These are phyloP conservation scores for Aspergillus caelatus DNA, from an alignment of 2,329 filamentous ascomycete genomes.

Conservation along the genomic window DNA sequence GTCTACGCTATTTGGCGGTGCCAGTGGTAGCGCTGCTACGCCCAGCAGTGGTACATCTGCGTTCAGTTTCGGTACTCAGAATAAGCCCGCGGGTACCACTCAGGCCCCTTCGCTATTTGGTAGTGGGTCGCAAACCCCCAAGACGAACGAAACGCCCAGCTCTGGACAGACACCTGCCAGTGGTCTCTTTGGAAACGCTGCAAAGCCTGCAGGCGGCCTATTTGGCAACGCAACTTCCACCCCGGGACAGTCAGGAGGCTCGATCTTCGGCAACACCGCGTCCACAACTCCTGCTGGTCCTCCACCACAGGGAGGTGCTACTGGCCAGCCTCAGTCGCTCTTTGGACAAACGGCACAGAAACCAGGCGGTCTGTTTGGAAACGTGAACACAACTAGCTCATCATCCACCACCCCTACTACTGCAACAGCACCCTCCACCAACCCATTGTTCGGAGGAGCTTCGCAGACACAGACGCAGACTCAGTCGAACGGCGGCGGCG, in stretches of 20 bases:
- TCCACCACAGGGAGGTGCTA: slow-evolving; percentile 41
- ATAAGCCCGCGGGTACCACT: slow-evolving; percentile 26
- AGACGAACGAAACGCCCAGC: slow-evolving; percentile 36
- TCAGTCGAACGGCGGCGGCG: slow-evolving; percentile 26
- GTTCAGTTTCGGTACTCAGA: slow-evolving; percentile 40
- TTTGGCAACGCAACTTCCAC: slow-evolving; percentile 43
- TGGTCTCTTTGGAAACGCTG: slow-evolving; percentile 37
- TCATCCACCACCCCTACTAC: slow-evolving; percentile 28
- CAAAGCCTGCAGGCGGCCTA: slow-evolving; percentile 28
- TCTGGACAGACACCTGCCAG: slow-evolving; percentile 34
- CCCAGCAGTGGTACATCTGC: slow-evolving; percentile 25
- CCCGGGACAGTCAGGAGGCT: slow-evolving; percentile 38
- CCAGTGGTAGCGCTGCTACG: slow-evolving; percentile 23
- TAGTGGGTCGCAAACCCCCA: slow-evolving; percentile 37
- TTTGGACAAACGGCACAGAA: slow-evolving; percentile 32
- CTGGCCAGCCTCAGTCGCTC: slow-evolving; percentile 31
- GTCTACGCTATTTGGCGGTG: slow-evolving; percentile 32
- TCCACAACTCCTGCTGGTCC: slow-evolving; percentile 56
- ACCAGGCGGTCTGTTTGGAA: slow-evolving; percentile 31
- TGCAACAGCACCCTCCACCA: slow-evolving; percentile 25
- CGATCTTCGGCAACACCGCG: slow-evolving; percentile 42
- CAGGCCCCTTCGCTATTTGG: slow-evolving; percentile 35
- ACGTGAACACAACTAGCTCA: slow-evolving; percentile 28
- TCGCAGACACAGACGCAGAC: slow-evolving; percentile 25
- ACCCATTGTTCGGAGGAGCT: slow-evolving; percentile 22